A percentile compares a stretch with the other conserved stretches of the same genome.
Evolutionary conservation across 495 filamentous ascomycete genomes (phyloP).

Genomic region (Schizothecium vesticola): DNA sequence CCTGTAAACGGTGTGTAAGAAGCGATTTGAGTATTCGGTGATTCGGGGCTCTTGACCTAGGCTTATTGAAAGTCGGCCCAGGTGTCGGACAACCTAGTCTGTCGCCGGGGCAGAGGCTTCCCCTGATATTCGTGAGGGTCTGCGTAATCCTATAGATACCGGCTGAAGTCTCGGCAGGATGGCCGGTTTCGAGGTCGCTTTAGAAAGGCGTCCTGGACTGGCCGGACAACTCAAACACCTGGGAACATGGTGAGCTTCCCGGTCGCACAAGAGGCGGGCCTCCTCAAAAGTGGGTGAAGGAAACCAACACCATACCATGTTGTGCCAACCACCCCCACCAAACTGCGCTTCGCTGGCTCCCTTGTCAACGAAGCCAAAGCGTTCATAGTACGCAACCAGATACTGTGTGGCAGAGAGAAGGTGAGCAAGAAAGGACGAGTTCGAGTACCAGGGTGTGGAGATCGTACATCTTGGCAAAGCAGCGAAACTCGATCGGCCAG

Average conservation of each 20-base stretch:
- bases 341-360: slow-evolving; percentile 61
- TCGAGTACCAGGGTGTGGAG: background rate
- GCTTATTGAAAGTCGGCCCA: background rate
- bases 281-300: background rate
- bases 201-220: slow-evolving; percentile 5
- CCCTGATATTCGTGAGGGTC: background rate
- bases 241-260: background rate
- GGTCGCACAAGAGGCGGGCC: background rate
- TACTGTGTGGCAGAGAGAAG: slow-evolving; percentile 28
- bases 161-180: background rate
- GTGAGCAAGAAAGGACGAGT: slow-evolving; percentile 1
- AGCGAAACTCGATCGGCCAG: slow-evolving; percentile 69
- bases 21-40: background rate
- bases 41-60: background rate
- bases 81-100: background rate
- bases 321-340: slow-evolving; percentile 76
- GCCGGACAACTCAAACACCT: slow-evolving; percentile 4
- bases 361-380: slow-evolving; percentile 63
- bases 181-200: background rate
- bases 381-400: slow-evolving; percentile 68
- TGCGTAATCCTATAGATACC: background rate
- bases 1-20: background rate
- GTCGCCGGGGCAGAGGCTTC: background rate
- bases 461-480: slow-evolving; percentile 63
- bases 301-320: slow-evolving; percentile 49